These are phyloP conservation scores for Neoscytalidium dimidiatum DNA, from an alignment of 2,329 filamentous ascomycete species.

Conservation along the genomic window DNA sequence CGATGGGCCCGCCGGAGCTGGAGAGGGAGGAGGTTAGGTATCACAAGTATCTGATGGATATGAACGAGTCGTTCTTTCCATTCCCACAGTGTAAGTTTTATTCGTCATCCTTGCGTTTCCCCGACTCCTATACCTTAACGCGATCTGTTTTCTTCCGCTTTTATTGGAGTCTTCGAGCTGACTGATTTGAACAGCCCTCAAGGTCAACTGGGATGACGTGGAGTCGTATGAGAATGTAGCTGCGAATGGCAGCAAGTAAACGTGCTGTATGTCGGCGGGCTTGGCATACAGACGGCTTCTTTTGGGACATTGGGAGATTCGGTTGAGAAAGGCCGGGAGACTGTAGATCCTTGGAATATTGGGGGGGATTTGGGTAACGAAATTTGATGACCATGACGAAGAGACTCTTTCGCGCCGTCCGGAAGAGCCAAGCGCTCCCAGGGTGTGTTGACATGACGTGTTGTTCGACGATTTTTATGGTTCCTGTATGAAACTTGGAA, in stretches of 20 bases:
- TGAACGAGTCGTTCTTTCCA: constrained; percentile 49
- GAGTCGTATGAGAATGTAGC: background rate
- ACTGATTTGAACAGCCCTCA: constrained; percentile 34
- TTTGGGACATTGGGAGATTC: too few relatives aligned
- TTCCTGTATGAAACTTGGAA: too few relatives aligned
- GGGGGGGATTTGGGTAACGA: too few relatives aligned
- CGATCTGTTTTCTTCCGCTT: constrained; percentile 17
- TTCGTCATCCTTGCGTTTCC: background rate
- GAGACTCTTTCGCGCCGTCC: too few relatives aligned
- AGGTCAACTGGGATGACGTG: constrained; percentile 32
- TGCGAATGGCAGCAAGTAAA: background rate
- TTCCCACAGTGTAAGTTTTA: constrained; percentile 49
- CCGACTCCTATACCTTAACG: background rate
- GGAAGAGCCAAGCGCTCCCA: too few relatives aligned
- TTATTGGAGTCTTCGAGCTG: too few relatives aligned
- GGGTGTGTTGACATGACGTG: too few relatives aligned
- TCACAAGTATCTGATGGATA: constrained; percentile 50
- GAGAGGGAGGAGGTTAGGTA: constrained; percentile 37
- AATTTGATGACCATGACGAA: too few relatives aligned
- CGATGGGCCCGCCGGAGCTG: constrained; percentile 21
- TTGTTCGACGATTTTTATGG: too few relatives aligned
- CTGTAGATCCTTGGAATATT: too few relatives aligned
- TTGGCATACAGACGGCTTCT: background rate
- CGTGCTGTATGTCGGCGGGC: background rate
- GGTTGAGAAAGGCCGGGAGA: too few relatives aligned